phyloP scores from a whole-genome alignment of 441 rosid species.

The Populus trichocarpa region DNA sequence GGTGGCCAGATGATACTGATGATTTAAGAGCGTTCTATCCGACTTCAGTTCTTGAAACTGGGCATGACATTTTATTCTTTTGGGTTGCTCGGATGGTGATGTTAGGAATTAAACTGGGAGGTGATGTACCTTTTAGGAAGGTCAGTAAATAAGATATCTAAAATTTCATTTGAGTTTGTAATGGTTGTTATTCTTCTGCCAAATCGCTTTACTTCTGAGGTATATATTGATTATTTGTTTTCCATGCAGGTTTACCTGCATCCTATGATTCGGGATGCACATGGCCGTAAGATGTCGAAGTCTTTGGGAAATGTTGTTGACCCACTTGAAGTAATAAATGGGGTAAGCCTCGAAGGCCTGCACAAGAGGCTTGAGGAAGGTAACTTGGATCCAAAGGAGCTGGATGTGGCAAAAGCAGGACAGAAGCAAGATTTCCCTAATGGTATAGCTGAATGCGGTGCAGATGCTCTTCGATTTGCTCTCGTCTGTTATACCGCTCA shows the following conservation, averaged over 20 bases:
- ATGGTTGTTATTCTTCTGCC: background rate
- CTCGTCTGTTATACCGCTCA: constrained; percentile 97
- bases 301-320: constrained; percentile 95
- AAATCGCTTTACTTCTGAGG: background rate
- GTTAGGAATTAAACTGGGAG: constrained; percentile 83
- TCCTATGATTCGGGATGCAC: constrained; percentile 99
- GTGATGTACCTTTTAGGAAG: constrained; percentile 88
- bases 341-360: constrained; percentile 81
- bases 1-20: constrained; percentile 90
- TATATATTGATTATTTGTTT: constrained; percentile 5
- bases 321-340: constrained; percentile 92
- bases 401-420: constrained; percentile 73
- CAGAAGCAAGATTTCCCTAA: constrained; percentile 80
- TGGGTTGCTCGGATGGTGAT: constrained; percentile 99
- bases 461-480: constrained; percentile 98
- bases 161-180: background rate
- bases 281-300: constrained; percentile 97
- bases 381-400: constrained; percentile 76
- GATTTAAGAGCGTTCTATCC: constrained; percentile 88
- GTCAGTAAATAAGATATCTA: constrained; percentile 32
- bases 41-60: constrained; percentile 90
- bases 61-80: constrained; percentile 91
- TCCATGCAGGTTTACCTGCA: constrained; percentile 75
- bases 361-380: constrained; percentile 87
- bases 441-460: constrained; percentile 96